A percentile compares a stretch with the other conserved stretches of the same genome.
Conservation (phyloP, 2,329 filamentous ascomycete genomes). For the Trichoderma pleuroti region DNA sequence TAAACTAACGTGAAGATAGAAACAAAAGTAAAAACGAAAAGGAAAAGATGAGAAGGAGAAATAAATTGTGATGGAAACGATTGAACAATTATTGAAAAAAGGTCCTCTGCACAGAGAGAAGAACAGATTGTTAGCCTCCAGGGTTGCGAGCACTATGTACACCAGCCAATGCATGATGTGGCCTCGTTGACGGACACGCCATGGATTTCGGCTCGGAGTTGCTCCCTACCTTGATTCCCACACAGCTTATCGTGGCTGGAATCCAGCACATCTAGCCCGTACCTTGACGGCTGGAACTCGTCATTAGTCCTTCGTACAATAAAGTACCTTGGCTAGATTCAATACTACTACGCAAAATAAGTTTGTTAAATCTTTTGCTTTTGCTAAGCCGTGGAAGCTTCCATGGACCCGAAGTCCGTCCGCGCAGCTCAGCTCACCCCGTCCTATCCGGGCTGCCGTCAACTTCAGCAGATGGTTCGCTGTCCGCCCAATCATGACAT, state of each 20-base stretch:
- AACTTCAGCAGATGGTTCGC: neutral
- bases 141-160: neutral
- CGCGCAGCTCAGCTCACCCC: neutral
- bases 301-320: neutral
- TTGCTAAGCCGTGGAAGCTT: neutral
- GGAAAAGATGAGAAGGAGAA: neutral
- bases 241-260: neutral
- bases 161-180: neutral
- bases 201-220: neutral
- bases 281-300: neutral
- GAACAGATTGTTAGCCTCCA: neutral
- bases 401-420: neutral
- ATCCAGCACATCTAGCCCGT: neutral
- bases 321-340: neutral
- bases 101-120: neutral
- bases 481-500: neutral
- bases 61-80: neutral
- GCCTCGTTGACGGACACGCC: neutral
- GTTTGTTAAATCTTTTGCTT: neutral
- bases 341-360: neutral
- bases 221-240: neutral
- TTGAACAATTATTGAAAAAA: neutral
- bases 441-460: constrained; percentile 4
- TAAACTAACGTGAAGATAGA: neutral
- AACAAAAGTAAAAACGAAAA: neutral